Evolutionary conservation across 176 grass and related monocot species (phyloP).

Genomic region (Eleusine indica): DNA sequence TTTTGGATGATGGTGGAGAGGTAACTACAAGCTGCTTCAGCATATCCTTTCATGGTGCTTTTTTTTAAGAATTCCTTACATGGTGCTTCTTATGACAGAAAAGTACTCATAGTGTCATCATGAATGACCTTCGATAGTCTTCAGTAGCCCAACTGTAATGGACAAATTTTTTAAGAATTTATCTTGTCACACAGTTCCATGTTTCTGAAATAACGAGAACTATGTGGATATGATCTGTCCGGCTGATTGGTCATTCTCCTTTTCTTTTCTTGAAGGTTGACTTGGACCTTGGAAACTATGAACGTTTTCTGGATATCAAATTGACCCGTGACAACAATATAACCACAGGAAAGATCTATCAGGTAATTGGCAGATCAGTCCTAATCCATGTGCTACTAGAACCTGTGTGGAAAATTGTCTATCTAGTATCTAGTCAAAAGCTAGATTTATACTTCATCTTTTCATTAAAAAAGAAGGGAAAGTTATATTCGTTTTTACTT

Average conservation of each 20-base stretch:
- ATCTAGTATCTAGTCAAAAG: conserved; percentile 50
- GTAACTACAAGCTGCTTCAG: conserved; percentile 49
- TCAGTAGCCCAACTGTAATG: conserved; percentile 21
- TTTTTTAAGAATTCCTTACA: background rate
- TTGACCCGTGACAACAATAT: conserved; percentile 96
- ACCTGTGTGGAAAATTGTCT: conserved; percentile 13
- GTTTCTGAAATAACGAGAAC: conserved; percentile 20
- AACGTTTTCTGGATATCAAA: conserved; percentile 96
- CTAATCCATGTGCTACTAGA: conserved; percentile 38
- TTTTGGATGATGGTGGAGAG: conserved; percentile 98
- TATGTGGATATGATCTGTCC: conserved; percentile 26
- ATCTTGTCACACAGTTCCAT: conserved; percentile 24
- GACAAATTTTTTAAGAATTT: background rate
- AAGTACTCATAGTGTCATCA: conserved; percentile 17
- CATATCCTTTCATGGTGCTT: conserved; percentile 28
- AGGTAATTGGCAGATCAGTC: conserved; percentile 55
- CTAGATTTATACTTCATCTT: conserved; percentile 10
- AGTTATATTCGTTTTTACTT: conserved; percentile 12
- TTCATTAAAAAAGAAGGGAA: background rate
- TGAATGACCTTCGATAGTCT: conserved; percentile 1
- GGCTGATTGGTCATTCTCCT: conserved; percentile 32
- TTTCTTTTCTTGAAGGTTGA: conserved; percentile 71
- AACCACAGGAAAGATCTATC: conserved; percentile 97
- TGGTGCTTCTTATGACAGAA: background rate
- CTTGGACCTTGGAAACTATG: conserved; percentile 98